A percentile compares a stretch with the other conserved stretches of the same genome.
These are phyloP conservation scores for Leishmania turanica DNA, from an alignment of 208 protist species.

Conservation along the genomic window DNA sequence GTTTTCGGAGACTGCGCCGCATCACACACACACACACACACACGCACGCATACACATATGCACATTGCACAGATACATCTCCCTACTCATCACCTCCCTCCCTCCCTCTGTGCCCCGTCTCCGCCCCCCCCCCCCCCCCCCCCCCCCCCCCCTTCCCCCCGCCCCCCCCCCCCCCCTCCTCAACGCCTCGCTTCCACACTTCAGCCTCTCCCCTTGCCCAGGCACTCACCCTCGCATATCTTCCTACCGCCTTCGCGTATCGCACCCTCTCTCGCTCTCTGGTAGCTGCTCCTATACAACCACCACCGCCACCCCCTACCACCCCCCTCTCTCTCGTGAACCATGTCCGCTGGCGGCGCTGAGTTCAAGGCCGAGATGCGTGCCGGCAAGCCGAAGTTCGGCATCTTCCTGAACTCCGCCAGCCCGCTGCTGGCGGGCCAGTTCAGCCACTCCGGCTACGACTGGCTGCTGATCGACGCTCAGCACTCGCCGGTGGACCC, in stretches of 20 bases:
- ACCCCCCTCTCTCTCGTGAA: conserved; percentile 4
- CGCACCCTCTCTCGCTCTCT: conserved; percentile 7
- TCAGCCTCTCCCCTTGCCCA: not conserved
- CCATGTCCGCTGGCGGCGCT: conserved; percentile 64
- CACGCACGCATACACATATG: not conserved
- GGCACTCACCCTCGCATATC: not conserved
- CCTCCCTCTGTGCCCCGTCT: no score
- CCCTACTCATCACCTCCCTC: not conserved
- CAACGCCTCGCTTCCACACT: not conserved
- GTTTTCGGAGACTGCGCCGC: not conserved
- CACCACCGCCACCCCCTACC: conserved; percentile 1
- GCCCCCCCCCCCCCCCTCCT: not conserved
- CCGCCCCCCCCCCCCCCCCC: no score
- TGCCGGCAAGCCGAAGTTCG: conserved; percentile 83
- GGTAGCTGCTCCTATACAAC: not conserved
- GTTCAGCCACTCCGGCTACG: conserved; percentile 85
- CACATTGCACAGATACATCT: not conserved
- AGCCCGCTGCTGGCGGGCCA: conserved; percentile 69
- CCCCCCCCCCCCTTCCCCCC: not conserved
- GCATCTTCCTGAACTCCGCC: conserved; percentile 79
- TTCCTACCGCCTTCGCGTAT: not conserved
- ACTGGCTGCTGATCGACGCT: conserved; percentile 82
- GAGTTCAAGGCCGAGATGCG: conserved; percentile 84
- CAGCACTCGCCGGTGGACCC: conserved; percentile 76
- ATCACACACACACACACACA: not conserved